Percentiles rank a stretch among this genome's conserved stretches.
phyloP scores from a whole-genome alignment of 2,329 filamentous ascomycete genomes.

The Colletotrichum noveboracense region DNA sequence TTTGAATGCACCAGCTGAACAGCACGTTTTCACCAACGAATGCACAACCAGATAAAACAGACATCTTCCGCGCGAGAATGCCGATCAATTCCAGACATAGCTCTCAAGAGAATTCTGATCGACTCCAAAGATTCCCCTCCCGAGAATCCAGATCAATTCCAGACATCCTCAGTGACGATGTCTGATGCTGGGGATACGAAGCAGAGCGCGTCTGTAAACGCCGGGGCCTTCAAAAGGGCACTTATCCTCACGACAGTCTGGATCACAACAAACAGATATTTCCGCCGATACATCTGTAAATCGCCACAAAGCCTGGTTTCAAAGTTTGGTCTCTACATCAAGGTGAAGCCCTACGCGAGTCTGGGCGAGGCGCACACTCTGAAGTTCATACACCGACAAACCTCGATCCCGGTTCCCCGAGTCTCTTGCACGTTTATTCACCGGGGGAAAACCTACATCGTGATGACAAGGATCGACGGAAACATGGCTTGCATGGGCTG shows the following conservation, averaged over 20 bases:
- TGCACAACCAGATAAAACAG: neutral
- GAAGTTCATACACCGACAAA: conserved; percentile 42
- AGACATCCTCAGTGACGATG: neutral
- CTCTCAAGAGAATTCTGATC: neutral
- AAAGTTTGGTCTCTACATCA: conserved; percentile 29
- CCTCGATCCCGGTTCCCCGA: conserved; percentile 47
- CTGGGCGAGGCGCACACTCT: conserved; percentile 45
- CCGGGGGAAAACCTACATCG: conserved; percentile 40
- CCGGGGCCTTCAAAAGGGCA: neutral
- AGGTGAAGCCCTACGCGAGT: conserved; percentile 32
- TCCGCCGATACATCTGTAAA: neutral
- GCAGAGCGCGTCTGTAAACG: neutral
- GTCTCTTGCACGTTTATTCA: conserved; percentile 45
- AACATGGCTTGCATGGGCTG: conserved; percentile 15
- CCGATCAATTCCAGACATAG: neutral
- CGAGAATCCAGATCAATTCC: neutral
- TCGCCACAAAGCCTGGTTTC: neutral
- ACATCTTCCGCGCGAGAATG: neutral
- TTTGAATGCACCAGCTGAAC: neutral
- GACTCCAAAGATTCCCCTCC: neutral
- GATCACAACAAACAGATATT: neutral
- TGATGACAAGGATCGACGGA: conserved; percentile 44
- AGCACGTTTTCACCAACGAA: neutral
- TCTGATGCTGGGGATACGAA: neutral
- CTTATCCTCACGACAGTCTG: neutral